Base-by-base conservation (phyloP, 208 protist species). In the Crithidia expoeki region DNA sequence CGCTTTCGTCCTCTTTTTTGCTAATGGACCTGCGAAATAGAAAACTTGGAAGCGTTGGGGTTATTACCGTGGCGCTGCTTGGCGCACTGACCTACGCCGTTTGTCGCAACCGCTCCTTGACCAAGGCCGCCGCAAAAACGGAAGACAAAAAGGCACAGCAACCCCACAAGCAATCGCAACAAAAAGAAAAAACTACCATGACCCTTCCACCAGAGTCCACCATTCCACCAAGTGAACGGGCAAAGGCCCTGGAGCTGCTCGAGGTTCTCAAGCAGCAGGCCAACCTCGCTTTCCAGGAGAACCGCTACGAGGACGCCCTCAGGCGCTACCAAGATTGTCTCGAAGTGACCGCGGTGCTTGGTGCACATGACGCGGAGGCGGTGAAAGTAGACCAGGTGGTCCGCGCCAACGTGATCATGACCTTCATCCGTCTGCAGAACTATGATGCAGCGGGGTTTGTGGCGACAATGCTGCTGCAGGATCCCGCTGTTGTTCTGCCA, bases 391-490 rank as follows among this genome's bases (percentile, higher is more conserved):
- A 85, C 40, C 84, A 90, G 52, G 72, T 91, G 11, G 81, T 93
- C 33, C 84, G 86, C 21, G 74, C 88, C 4, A 95, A 95, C 67
- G 80, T 90, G 6, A 82, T 81, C 23, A 80, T 95, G 76, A 73
- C 78, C 14, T 86, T 90, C 50, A 72, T 92, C 46, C 84, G 80
- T 67, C 59, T 91, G 46, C 69, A 87, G n/a, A 71, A 84, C 42
- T 91, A 88, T 61, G 86, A 92, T 11, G 79, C 85, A 27, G 90
- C 90, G 40, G 77, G 84, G 12, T 66, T 85, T 40, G 76, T 90
- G 28, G 88, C 90, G 36, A 92, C 90, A 30, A 84, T 91, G 74
- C 69, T 95, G 52, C 73, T 95, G 63, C 83, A 95, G 52, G 83
- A 90, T 30, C 79, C 81, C 25, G 73, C 30, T 4, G 33, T 62